Evolutionary conservation across 495 filamentous ascomycete species (phyloP).

Genomic region (Aspergillus saccharolyticus): DNA sequence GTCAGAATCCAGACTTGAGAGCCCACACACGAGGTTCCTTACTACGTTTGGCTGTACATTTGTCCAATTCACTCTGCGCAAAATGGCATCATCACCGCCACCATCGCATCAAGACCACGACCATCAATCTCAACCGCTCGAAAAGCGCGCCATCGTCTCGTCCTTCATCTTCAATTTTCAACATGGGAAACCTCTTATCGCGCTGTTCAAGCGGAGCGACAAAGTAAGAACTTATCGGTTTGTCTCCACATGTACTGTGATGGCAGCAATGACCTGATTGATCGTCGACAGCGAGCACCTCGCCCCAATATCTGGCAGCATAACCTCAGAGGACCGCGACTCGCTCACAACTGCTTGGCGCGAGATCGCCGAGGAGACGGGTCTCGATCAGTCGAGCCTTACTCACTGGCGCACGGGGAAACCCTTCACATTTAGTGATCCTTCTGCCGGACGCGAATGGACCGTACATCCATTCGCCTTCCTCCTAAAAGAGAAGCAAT

Average conservation of each 20-base stretch:
- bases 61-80: not conserved
- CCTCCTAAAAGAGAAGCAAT: constrained; percentile 34
- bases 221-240: constrained; percentile 54
- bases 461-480: constrained; percentile 60
- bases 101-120: not conserved
- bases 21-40: not conserved
- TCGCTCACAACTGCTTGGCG: constrained; percentile 55
- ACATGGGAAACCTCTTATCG: constrained; percentile 36
- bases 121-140: constrained; percentile 3
- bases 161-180: constrained; percentile 50
- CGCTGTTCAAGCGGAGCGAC: constrained; percentile 53
- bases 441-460: constrained; percentile 51
- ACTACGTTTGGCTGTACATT: not conserved
- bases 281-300: constrained; percentile 39
- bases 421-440: constrained; percentile 52
- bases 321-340: constrained; percentile 45
- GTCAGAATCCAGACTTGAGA: not conserved
- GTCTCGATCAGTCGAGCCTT: constrained; percentile 40
- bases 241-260: not conserved
- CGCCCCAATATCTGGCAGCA: constrained; percentile 57
- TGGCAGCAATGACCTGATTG: not conserved
- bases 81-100: not conserved
- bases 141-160: constrained; percentile 48
- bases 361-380: constrained; percentile 60
- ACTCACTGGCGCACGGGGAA: constrained; percentile 53